Evolutionary conservation across 306 rosid species (phyloP), one percentile per base, ranked within the genome.

Genomic region (Arachis hypogaea): DNA sequence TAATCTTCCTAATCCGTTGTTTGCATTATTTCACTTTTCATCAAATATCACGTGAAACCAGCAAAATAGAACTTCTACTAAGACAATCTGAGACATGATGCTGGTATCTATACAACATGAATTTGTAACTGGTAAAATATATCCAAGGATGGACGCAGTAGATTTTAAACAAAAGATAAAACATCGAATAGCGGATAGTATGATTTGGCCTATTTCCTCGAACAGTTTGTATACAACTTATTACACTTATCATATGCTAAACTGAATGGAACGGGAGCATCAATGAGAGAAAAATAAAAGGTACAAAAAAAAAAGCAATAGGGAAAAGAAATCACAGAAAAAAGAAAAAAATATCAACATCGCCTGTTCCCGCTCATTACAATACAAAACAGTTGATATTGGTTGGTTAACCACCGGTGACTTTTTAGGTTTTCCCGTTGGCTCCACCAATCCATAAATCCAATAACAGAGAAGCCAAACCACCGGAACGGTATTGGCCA

Each of bases 401-500:
- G 59, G 58, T 72, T 65, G 11, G 58, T 72, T 72, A 73, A 60
- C 72, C 70, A 51, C 70, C 57, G 43, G 63, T 11, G 78, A 59
- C 52, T 58, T 63, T 56, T 56, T 73, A 52, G 62, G 76, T 73
- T 75, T 70, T 63, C 83, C 79, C 50, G 52, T 56, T 47, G 57
- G 85, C 69, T 49, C 79, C 66, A 72, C 67, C 82, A 78, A 51
- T 78, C 86, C 83, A 79, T 71, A 80, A 64, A 73, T 73, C 72
- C 75, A 57, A 57, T 76, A 72, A 59, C 22, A 50, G 51, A 28
- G 61, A 65, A 65, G 76, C 69, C 55, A 71, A 79, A 30, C 54
- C 45, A 68, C 69, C 38, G 47, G 77, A 58, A 81, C 11, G 83
- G 81, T 72, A 79, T 74, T 67, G 69, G 63, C 63, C 70, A 60